Conservation (phyloP, 306 rosid genomes). For the Malus sieversii region DNA sequence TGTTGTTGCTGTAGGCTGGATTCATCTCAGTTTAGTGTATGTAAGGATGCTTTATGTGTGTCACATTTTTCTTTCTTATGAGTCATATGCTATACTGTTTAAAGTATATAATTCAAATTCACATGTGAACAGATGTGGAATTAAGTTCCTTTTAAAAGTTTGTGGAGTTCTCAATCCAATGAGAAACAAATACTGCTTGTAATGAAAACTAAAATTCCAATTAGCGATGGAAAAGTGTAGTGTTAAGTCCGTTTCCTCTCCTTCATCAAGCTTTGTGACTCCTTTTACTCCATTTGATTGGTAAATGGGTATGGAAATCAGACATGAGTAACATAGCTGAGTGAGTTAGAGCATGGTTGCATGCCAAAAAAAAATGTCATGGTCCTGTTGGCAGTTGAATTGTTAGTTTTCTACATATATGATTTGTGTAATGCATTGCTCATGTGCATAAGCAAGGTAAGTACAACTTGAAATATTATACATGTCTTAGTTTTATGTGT, state of each 20-base stretch:
- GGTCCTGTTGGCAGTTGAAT: not conserved
- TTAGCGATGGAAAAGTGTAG: not conserved
- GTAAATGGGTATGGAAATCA: not conserved
- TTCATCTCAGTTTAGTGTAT: no score
- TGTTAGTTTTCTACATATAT: not conserved
- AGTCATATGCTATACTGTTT: no score
- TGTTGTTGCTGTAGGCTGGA: no score
- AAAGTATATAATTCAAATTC: no score
- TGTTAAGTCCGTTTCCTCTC: not conserved
- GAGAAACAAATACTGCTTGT: not conserved
- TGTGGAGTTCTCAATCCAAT: not conserved
- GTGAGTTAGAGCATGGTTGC: not conserved
- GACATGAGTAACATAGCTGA: not conserved
- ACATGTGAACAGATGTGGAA: no score
- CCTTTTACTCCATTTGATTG: no score
- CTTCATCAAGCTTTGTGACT: no score
- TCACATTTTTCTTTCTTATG: no score
- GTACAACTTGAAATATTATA: not conserved
- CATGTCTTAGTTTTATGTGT: not conserved
- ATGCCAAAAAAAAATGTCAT: not conserved
- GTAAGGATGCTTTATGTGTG: no score
- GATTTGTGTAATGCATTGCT: not conserved
- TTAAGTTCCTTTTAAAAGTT: no score
- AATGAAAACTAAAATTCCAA: not conserved
- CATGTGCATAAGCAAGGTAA: not conserved